Conservation (phyloP, 345 rosid genomes). For the Citrus glauca region DNA sequence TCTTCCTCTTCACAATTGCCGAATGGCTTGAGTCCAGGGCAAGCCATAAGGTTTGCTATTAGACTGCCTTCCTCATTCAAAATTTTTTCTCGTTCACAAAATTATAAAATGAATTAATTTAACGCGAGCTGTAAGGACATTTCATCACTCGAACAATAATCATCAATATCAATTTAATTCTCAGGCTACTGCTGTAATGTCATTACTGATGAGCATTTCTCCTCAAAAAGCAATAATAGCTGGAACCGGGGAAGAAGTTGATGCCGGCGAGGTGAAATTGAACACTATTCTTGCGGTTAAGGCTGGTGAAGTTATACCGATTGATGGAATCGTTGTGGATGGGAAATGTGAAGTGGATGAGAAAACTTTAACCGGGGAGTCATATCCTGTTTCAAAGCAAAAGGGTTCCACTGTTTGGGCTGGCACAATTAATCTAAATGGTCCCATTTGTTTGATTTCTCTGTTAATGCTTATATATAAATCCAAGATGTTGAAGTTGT, state of each 20-base stretch:
- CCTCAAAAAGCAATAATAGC: conserved; percentile 83
- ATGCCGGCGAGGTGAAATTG: conserved; percentile 62
- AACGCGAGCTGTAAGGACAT: not conserved
- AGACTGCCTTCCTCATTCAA: not conserved
- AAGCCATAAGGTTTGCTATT: conserved; percentile 68
- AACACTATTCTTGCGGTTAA: conserved; percentile 71
- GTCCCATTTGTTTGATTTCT: conserved; percentile 21
- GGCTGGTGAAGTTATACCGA: conserved; percentile 82
- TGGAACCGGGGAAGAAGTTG: conserved; percentile 78
- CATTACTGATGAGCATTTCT: conserved; percentile 70
- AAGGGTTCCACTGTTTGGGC: conserved; percentile 77
- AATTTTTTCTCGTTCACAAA: not conserved
- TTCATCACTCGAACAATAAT: not conserved
- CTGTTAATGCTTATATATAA: not conserved
- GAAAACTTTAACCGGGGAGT: conserved; percentile 83
- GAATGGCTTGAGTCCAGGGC: conserved; percentile 93
- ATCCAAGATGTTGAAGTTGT: not conserved
- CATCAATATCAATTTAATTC: not conserved
- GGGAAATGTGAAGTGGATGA: conserved; percentile 92
- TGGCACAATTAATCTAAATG: conserved; percentile 86
- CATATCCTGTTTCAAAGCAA: conserved; percentile 77
- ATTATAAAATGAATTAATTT: not conserved
- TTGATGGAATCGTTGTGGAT: conserved; percentile 85
- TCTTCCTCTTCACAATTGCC: conserved; percentile 76
- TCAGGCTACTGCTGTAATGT: conserved; percentile 90